These are phyloP conservation scores for Ballota nigra DNA, from an alignment of 257 asterid genomes.

Conservation along the genomic window DNA sequence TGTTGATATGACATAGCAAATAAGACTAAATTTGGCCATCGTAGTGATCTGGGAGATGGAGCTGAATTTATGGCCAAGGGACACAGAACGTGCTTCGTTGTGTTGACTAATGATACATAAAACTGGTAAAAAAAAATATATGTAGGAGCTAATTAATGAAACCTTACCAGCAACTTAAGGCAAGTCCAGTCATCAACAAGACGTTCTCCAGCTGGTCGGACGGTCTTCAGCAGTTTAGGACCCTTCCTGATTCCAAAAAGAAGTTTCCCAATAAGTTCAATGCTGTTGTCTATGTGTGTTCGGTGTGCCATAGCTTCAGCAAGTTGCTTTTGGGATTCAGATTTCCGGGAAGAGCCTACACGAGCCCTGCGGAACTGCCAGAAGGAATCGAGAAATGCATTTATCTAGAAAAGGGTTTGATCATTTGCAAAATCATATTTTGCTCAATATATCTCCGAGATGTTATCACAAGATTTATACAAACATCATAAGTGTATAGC, in stretches of 20 bases:
- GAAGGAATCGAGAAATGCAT: neutral
- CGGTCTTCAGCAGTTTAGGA: conserved; percentile 51
- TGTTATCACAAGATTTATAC: neutral
- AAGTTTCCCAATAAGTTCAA: conserved; percentile 69
- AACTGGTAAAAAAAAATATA: no score
- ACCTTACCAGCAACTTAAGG: conserved; percentile 71
- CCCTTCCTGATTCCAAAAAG: conserved; percentile 77
- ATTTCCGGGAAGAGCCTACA: conserved; percentile 72
- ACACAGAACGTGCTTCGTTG: no score
- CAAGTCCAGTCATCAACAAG: conserved; percentile 90
- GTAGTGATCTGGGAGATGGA: no score
- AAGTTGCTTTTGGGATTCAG: conserved; percentile 75
- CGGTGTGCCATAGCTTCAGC: conserved; percentile 85
- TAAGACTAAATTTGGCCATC: no score
- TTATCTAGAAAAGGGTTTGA: neutral
- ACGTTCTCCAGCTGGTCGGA: conserved; percentile 73
- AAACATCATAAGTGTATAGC: neutral
- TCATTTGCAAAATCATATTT: no score
- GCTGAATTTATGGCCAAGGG: no score
- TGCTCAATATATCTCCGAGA: neutral
- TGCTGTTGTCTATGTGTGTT: conserved; percentile 70
- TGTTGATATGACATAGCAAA: no score
- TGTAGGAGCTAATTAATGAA: neutral
- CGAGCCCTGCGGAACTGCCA: conserved; percentile 67
- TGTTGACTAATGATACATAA: no score